phyloP scores from a whole-genome alignment of 768 basidiomycete genomes.

The Solioccasus polychromus region DNA sequence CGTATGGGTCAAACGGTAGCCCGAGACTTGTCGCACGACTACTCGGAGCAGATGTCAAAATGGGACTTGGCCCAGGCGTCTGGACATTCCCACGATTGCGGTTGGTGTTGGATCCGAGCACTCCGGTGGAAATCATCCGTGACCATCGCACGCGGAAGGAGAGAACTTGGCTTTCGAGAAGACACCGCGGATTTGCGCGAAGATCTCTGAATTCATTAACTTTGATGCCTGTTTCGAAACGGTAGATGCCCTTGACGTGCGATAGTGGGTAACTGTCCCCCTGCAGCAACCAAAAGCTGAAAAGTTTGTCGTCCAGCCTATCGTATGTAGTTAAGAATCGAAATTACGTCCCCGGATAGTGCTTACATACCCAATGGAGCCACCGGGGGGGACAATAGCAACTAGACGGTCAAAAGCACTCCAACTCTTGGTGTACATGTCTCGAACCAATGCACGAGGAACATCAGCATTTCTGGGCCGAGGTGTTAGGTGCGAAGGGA shows the following conservation, averaged over 20 bases:
- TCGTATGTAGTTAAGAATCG: neutral
- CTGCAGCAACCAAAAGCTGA: conserved; percentile 86
- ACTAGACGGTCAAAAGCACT: conserved; percentile 87
- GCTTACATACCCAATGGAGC: conserved; percentile 72
- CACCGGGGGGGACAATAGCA: conserved; percentile 86
- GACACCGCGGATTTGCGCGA: conserved; percentile 83
- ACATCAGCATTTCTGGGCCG: conserved; percentile 75
- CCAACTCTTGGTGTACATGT: conserved; percentile 94
- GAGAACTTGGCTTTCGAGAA: conserved; percentile 78
- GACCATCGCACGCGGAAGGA: conserved; percentile 84
- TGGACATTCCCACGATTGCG: conserved; percentile 34
- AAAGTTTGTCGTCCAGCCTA: conserved; percentile 89
- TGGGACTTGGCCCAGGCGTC: conserved; percentile 27
- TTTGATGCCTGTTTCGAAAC: conserved; percentile 86
- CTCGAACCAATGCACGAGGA: conserved; percentile 78
- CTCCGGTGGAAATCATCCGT: conserved; percentile 64
- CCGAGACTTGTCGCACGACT: conserved; percentile 46
- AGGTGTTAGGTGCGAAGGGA: neutral
- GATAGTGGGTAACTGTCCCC: conserved; percentile 72
- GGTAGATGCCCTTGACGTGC: conserved; percentile 81
- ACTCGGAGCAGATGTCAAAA: conserved; percentile 15
- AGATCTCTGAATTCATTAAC: conserved; percentile 87
- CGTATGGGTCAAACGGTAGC: conserved; percentile 77
- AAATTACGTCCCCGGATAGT: conserved; percentile 2
- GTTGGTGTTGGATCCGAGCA: conserved; percentile 46